A percentile compares a stretch with the other conserved stretches of the same genome.
Conservation (phyloP, 345 rosid genomes). For the Chamaenerion angustifolium region DNA sequence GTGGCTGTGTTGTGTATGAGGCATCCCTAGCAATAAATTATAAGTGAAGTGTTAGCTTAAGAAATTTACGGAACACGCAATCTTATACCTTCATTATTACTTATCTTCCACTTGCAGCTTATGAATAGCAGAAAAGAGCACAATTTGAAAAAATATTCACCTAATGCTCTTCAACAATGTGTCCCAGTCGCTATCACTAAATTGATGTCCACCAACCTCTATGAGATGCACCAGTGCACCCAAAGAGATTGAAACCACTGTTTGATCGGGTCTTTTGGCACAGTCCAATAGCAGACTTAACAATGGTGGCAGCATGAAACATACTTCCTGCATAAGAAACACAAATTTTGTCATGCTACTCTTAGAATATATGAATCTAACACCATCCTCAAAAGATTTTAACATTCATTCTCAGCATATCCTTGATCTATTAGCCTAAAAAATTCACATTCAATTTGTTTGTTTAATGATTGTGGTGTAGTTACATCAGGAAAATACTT, state of each 20-base stretch:
- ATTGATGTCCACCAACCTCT: constrained; percentile 98
- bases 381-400: no score
- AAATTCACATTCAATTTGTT: no score
- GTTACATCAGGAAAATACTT: no score
- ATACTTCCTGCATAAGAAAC: constrained; percentile 59
- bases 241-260: constrained; percentile 91
- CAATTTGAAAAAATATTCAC: constrained; percentile 17
- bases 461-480: no score
- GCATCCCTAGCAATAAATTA: constrained; percentile 46
- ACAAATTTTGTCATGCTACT: background rate
- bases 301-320: constrained; percentile 96
- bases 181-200: constrained; percentile 93
- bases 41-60: no score
- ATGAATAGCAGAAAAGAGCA: background rate
- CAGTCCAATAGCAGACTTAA: constrained; percentile 87
- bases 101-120: no score
- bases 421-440: no score
- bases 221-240: constrained; percentile 96
- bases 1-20: constrained; percentile 89
- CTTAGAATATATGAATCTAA: no score
- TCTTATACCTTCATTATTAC: no score
- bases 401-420: no score
- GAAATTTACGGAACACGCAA: no score
- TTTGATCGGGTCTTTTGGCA: constrained; percentile 90
- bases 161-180: constrained; percentile 92